These are phyloP conservation scores for Botrytis aclada DNA, from an alignment of 2,329 filamentous ascomycete species.

Conservation along the genomic window DNA sequence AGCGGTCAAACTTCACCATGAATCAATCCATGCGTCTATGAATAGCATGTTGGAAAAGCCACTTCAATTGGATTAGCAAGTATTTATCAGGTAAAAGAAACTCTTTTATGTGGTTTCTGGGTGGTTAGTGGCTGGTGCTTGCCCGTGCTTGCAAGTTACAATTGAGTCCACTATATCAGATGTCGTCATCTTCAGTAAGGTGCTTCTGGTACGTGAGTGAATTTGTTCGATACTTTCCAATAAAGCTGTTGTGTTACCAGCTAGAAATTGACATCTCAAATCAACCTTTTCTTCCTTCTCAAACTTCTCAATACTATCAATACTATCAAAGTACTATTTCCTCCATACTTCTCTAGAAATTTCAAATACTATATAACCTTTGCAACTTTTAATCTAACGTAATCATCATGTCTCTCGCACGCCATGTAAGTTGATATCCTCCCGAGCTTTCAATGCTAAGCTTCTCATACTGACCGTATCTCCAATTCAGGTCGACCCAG, in stretches of 20 bases:
- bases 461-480: background rate
- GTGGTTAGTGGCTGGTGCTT: background rate
- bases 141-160: background rate
- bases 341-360: background rate
- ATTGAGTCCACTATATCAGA: background rate
- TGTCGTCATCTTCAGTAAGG: background rate
- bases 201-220: background rate
- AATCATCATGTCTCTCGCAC: conserved; percentile 47
- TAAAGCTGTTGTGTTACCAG: background rate
- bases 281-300: background rate
- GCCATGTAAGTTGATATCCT: conserved; percentile 42
- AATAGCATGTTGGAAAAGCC: background rate
- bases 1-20: background rate
- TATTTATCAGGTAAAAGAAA: conserved; percentile 6
- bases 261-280: background rate
- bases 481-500: conserved; percentile 49
- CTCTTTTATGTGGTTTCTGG: background rate
- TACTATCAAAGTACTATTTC: background rate
- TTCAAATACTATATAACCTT: background rate
- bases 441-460: background rate
- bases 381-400: background rate
- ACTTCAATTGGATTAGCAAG: background rate
- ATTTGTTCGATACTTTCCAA: background rate
- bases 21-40: conserved; percentile 3
- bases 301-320: background rate